phyloP scores from a whole-genome alignment of 1,284 basidiomycete genomes.

The Mycena sp. region DNA sequence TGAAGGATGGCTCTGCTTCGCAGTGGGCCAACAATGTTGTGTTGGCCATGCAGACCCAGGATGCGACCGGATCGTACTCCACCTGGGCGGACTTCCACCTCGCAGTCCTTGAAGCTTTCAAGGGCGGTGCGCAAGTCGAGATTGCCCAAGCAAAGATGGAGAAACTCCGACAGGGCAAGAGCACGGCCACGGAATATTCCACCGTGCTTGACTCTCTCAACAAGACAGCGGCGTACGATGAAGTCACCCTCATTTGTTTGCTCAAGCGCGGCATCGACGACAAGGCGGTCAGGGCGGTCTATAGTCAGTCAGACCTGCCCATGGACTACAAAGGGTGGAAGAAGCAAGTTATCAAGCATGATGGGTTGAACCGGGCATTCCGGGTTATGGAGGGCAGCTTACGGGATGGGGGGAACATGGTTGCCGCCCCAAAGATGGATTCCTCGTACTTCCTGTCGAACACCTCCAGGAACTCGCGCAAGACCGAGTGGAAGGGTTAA shows the following conservation, averaged over 20 bases:
- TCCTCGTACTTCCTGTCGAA: too few species aligned
- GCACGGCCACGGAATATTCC: slow-evolving; percentile 1
- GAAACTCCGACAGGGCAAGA: neutral
- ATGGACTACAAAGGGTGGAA: neutral
- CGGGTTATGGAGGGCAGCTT: neutral
- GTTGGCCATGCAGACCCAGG: neutral
- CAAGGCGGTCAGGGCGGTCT: neutral
- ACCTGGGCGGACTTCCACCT: neutral
- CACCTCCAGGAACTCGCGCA: too few species aligned
- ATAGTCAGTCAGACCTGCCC: neutral
- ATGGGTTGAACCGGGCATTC: neutral
- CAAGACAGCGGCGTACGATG: neutral
- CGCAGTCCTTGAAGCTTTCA: neutral
- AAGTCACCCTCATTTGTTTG: neutral
- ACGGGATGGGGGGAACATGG: neutral
- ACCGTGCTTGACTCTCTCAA: neutral
- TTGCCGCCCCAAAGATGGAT: neutral
- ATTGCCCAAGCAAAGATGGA: slow-evolving; percentile 5
- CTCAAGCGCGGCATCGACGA: neutral
- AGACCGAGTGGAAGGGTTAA: too few species aligned
- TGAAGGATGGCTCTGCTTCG: neutral
- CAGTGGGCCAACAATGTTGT: neutral
- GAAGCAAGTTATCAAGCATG: neutral
- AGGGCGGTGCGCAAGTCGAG: neutral
- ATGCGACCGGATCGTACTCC: neutral